Conservation (phyloP, 306 rosid genomes). For the Calophaca sinica region DNA sequence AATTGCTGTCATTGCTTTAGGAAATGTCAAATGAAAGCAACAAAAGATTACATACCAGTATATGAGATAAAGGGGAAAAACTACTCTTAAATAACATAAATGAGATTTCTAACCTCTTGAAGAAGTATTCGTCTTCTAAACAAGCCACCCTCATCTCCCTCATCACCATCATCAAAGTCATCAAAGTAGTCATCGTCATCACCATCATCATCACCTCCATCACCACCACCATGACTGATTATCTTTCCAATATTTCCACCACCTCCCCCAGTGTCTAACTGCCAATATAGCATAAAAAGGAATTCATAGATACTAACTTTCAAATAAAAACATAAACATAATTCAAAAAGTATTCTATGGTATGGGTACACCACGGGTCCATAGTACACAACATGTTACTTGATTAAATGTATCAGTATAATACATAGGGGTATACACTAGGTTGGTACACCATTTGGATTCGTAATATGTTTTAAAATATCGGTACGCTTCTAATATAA, state of each 20-base stretch:
- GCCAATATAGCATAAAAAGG: conserved; percentile 37
- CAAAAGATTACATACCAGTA: neutral
- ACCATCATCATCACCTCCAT: conserved; percentile 93
- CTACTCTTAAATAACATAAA: neutral
- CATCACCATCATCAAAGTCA: conserved; percentile 96
- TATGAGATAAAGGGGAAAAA: neutral
- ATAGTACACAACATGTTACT: neutral
- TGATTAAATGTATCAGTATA: neutral
- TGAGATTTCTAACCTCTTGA: conserved; percentile 77
- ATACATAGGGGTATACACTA: neutral
- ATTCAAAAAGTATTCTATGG: neutral
- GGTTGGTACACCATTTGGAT: conserved; percentile 13
- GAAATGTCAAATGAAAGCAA: conserved; percentile 41
- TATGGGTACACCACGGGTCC: neutral
- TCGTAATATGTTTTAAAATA: neutral
- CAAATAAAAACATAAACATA: conserved; percentile 14
- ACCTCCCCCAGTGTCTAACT: conserved; percentile 94
- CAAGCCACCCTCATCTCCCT: conserved; percentile 97
- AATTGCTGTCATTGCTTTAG: conserved; percentile 33
- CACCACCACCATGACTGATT: conserved; percentile 92
- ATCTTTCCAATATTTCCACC: conserved; percentile 93
- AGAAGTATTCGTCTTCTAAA: conserved; percentile 84
- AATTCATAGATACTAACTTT: conserved; percentile 26
- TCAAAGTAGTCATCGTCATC: conserved; percentile 98
- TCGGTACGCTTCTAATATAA: neutral